A percentile compares a stretch with the other conserved stretches of the same genome.
Conservation (phyloP, 192 early-diverging fungal genomes). For the Geranomyces variabilis region DNA sequence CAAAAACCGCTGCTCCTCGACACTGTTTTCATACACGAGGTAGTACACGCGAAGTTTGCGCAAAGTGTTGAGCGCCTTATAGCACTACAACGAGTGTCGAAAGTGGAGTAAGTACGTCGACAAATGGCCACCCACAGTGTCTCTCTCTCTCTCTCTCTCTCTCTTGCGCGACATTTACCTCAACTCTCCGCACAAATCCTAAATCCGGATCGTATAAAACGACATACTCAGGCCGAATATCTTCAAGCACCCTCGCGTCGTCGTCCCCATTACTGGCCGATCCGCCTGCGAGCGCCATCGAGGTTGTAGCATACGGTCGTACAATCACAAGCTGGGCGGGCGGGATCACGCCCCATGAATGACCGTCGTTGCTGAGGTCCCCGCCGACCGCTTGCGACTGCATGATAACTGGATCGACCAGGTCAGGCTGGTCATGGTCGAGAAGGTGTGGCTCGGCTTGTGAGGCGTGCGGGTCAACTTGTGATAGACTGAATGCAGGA, state of each 20-base stretch:
- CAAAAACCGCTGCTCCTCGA: slow-evolving; percentile 93
- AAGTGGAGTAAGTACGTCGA: slow-evolving; percentile 2
- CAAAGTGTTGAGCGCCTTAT: slow-evolving; percentile 58
- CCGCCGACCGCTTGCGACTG: no score
- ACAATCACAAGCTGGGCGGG: slow-evolving; percentile 30
- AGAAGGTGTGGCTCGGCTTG: background rate
- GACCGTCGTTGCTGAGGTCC: no score
- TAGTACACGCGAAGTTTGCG: slow-evolving; percentile 80
- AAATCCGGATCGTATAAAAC: slow-evolving; percentile 92
- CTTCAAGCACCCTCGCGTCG: slow-evolving; percentile 68
- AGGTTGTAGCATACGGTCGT: slow-evolving; percentile 45
- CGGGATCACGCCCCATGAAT: slow-evolving; percentile 1
- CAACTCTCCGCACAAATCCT: slow-evolving; percentile 84
- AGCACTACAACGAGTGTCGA: slow-evolving; percentile 49
- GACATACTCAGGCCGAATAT: slow-evolving; percentile 74
- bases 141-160: no score
- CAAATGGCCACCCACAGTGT: background rate
- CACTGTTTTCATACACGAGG: slow-evolving; percentile 90
- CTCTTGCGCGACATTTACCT: slow-evolving; percentile 49
- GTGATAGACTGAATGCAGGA: background rate
- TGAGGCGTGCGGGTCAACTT: background rate
- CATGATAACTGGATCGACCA: no score
- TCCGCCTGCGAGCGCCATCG: slow-evolving; percentile 30
- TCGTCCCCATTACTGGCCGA: slow-evolving; percentile 52
- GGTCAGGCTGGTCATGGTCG: background rate